Base-by-base conservation (phyloP, 2,329 filamentous ascomycete genomes). In the Colletotrichum musicola region DNA sequence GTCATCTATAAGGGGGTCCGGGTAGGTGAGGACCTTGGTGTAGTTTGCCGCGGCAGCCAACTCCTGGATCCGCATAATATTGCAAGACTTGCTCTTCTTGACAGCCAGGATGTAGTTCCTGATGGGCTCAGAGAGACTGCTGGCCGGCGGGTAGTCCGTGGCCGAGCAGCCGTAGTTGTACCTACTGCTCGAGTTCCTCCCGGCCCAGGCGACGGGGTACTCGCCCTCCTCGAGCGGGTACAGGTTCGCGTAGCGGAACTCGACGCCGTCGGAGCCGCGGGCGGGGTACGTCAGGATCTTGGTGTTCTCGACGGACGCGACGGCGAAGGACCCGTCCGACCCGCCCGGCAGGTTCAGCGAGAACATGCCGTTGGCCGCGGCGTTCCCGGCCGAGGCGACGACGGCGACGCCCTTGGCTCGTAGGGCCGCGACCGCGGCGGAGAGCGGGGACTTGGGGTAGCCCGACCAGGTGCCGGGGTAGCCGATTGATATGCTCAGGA, bases 381-480 rank as follows among this genome's bases (percentile, higher is more conserved):
- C 75, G 67, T 89, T 88, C 4, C 86, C 86, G 3, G 84, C 85
- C 16, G 85, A 82, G 6, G 88, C 74, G 16, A 84, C 81, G 71
- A 84, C 86, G 1, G 84, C 82, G 0, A 89, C 82, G 42, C 87
- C 87, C 44, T 82, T 78, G 4, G 82, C 84, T 10, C 86, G 84
- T 27, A 89, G 86, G 1, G 84, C 81, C n/a, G 83, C 82, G 1
- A 71, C 73, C 7, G 85, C 83, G 1, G 81, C 82, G 1, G 82
- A 81, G 4, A 67, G 42, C 22, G 57, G 56, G 12, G 56, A 60
- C 13, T 30, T 12, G 6, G 62, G 62, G 27, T 65, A 61, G 1
- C 56, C 62, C 16, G 62, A 65, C 62, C 56, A 65, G 9, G 56
- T 49, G 3, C 62, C 62, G 27, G 51, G 35, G 46, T 27, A 69